phyloP scores from a whole-genome alignment of 768 basidiomycete genomes.

The Terana coerulea region DNA sequence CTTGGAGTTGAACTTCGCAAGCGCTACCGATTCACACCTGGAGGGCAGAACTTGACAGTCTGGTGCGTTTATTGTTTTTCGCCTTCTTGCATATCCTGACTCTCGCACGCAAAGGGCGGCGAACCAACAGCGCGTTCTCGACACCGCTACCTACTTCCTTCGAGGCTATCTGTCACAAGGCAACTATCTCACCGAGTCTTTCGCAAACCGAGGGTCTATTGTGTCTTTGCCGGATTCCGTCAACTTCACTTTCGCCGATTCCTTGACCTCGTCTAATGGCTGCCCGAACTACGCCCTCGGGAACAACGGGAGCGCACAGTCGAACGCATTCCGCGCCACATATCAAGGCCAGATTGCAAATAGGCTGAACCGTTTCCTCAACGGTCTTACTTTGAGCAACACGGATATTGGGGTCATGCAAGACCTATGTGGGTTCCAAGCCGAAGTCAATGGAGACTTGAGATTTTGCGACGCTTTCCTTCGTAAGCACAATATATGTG shows the following conservation, averaged over 20 bases:
- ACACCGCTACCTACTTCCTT: conserved; percentile 37
- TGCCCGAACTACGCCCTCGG: conserved; percentile 32
- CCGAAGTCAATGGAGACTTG: conserved; percentile 34
- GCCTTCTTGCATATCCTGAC: neutral
- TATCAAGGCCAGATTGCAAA: conserved; percentile 32
- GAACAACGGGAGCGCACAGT: conserved; percentile 27
- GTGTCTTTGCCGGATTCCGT: conserved; percentile 38
- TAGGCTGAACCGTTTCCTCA: conserved; percentile 33
- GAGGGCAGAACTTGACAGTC: conserved; percentile 38
- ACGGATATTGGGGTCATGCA: conserved; percentile 40
- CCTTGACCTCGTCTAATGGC: conserved; percentile 37
- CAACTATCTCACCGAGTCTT: conserved; percentile 30
- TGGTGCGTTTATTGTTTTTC: conserved; percentile 27
- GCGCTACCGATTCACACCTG: conserved; percentile 36
- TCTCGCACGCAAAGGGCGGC: conserved; percentile 32
- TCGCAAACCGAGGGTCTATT: conserved; percentile 32
- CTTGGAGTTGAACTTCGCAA: conserved; percentile 38
- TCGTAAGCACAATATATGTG: conserved; percentile 19
- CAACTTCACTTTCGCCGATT: conserved; percentile 39
- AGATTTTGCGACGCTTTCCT: conserved; percentile 40
- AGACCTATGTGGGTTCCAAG: conserved; percentile 40
- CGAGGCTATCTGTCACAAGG: conserved; percentile 42
- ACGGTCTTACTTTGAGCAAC: conserved; percentile 31
- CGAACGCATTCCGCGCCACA: conserved; percentile 29
- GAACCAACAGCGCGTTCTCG: conserved; percentile 37